Evolutionary conservation across 2,329 filamentous ascomycete species (phyloP).

Genomic region (Neopestalotiopsis rosae): DNA sequence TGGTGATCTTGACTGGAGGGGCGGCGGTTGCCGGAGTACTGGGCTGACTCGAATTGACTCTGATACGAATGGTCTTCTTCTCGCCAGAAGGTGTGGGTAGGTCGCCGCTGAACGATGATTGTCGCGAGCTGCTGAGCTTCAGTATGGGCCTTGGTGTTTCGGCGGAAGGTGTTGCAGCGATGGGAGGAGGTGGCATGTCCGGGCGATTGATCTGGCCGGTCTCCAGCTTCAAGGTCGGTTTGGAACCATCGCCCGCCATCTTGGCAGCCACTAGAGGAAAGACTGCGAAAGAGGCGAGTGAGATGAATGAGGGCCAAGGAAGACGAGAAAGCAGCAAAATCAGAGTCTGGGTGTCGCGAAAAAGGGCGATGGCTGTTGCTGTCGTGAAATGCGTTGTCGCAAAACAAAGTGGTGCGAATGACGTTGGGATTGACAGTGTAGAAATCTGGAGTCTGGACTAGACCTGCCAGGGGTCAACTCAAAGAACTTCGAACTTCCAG

Average conservation of each 20-base stretch:
- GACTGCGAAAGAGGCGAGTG: not conserved
- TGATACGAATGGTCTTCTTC: constrained; percentile 46
- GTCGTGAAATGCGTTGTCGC: too few relatives aligned
- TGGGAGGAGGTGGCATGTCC: constrained; percentile 36
- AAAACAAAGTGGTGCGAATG: not conserved
- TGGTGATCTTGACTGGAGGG: constrained; percentile 52
- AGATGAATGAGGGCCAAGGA: not conserved
- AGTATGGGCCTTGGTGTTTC: constrained; percentile 37
- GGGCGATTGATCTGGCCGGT: constrained; percentile 27
- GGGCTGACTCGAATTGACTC: constrained; percentile 38
- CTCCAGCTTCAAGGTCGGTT: constrained; percentile 35
- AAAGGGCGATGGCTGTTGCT: not conserved
- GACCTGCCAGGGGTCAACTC: not conserved
- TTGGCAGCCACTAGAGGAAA: constrained; percentile 1
- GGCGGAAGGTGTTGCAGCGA: constrained; percentile 23
- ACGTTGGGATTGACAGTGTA: not conserved
- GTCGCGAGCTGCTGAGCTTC: constrained; percentile 38
- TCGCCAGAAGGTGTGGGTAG: constrained; percentile 34
- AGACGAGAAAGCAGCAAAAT: not conserved
- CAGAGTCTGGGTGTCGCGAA: not conserved
- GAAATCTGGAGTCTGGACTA: not conserved
- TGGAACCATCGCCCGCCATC: constrained; percentile 34
- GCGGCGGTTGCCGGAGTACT: constrained; percentile 33
- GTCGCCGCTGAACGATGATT: constrained; percentile 34
- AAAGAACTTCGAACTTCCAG: too few relatives aligned